phyloP scores from a whole-genome alignment of 495 filamentous ascomycete genomes.

The Xylaria sp. region DNA sequence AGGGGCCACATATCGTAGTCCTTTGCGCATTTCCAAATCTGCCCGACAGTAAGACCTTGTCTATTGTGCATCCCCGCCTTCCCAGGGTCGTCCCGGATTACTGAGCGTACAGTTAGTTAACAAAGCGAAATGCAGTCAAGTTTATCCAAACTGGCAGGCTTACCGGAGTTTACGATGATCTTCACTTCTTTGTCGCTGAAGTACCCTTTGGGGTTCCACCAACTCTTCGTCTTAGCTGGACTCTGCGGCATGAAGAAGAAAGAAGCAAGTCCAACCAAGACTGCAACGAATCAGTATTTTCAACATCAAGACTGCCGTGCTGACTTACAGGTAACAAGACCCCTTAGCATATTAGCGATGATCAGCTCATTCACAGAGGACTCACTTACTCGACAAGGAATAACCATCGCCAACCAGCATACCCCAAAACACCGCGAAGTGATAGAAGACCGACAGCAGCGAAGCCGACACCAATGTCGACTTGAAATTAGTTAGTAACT shows the following conservation, averaged over 20 bases:
- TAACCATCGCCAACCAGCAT: conserved; percentile 75
- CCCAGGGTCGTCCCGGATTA: conserved; percentile 72
- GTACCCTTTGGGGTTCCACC: conserved; percentile 65
- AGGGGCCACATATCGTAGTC: conserved; percentile 57
- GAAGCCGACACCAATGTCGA: conserved; percentile 70
- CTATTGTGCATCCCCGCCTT: conserved; percentile 68
- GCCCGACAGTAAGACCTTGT: conserved; percentile 65
- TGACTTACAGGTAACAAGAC: conserved; percentile 34
- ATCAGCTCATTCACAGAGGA: neutral
- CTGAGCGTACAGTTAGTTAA: conserved; percentile 33
- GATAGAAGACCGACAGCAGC: conserved; percentile 76
- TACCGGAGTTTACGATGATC: conserved; percentile 74
- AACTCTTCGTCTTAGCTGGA: conserved; percentile 71
- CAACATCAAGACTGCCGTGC: neutral
- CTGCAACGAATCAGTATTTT: conserved; percentile 24
- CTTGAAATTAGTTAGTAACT: conserved; percentile 36
- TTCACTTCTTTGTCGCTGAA: conserved; percentile 69
- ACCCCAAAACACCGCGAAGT: conserved; percentile 63
- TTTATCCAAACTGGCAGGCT: neutral
- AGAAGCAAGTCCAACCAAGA: conserved; percentile 67
- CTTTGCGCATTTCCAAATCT: conserved; percentile 58
- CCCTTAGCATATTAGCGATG: conserved; percentile 29
- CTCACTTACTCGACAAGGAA: conserved; percentile 59
- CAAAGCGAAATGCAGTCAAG: neutral
- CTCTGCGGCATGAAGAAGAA: conserved; percentile 74